Evolutionary conservation across 257 asterid genomes (phyloP).

Genomic region (Nicotiana tabacum): DNA sequence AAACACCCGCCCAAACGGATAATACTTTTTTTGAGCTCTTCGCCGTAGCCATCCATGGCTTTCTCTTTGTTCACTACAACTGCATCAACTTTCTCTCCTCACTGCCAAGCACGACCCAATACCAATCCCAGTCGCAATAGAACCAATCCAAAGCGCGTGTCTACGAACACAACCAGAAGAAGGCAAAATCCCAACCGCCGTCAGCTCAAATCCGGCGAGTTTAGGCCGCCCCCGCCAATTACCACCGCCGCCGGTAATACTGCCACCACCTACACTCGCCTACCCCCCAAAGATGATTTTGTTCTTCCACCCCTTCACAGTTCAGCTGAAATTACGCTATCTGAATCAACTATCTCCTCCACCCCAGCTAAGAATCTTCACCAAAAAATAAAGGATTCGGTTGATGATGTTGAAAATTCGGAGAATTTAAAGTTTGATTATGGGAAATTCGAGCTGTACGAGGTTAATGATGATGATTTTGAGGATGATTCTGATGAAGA

Average conservation of each 20-base stretch:
- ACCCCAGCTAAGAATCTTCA: background rate
- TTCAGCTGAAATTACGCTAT: slow-evolving; percentile 43
- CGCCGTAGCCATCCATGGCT: slow-evolving; percentile 9
- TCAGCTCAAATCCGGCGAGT: slow-evolving; percentile 32
- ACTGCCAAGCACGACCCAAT: slow-evolving; percentile 20
- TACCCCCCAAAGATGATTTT: slow-evolving; percentile 81
- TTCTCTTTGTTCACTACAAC: slow-evolving; percentile 9
- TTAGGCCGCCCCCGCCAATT: slow-evolving; percentile 25
- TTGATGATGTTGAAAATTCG: slow-evolving; percentile 15
- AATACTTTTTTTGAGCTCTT: background rate
- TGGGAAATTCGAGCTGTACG: slow-evolving; percentile 62
- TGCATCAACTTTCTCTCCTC: slow-evolving; percentile 13
- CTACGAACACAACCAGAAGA: background rate
- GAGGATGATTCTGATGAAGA: slow-evolving; percentile 37
- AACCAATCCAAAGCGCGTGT: slow-evolving; percentile 10
- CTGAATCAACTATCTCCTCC: slow-evolving; percentile 21
- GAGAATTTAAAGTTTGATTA: slow-evolving; percentile 35
- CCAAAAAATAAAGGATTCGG: slow-evolving; percentile 6
- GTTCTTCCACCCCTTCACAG: slow-evolving; percentile 7
- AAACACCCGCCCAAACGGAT: slow-evolving; percentile 12
- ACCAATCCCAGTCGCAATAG: slow-evolving; percentile 14
- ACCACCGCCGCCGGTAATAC: slow-evolving; percentile 52
- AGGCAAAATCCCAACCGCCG: slow-evolving; percentile 24
- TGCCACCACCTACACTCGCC: slow-evolving; percentile 76
- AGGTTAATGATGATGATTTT: slow-evolving; percentile 51